Percentiles rank a stretch among this genome's conserved stretches.
These are phyloP conservation scores for Mycena metata DNA, from an alignment of 768 basidiomycete genomes.

Conservation along the genomic window DNA sequence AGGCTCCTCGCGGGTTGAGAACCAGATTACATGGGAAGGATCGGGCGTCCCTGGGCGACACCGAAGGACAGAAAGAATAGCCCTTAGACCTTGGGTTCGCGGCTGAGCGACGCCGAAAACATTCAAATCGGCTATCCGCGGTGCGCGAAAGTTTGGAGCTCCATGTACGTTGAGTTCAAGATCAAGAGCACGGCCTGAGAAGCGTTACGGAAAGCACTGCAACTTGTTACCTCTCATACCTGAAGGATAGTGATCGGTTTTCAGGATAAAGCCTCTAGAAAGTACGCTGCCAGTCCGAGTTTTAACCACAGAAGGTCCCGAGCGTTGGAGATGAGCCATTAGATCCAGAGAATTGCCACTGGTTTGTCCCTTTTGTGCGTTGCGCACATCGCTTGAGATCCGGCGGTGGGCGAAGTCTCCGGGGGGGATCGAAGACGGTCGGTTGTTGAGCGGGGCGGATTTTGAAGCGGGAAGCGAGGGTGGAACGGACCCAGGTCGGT, in stretches of 20 bases:
- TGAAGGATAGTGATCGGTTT: constrained; percentile 91
- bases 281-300: constrained; percentile 87
- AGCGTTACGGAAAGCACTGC: constrained; percentile 12
- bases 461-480: constrained; percentile 33
- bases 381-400: constrained; percentile 25
- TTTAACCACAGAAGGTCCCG: constrained; percentile 83
- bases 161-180: constrained; percentile 93
- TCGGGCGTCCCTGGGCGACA: constrained; percentile 75
- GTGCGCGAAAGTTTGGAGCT: constrained; percentile 94
- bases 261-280: constrained; percentile 91
- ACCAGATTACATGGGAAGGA: constrained; percentile 90
- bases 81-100: constrained; percentile 90
- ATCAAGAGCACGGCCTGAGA: constrained; percentile 85
- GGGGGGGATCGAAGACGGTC: constrained; percentile 43
- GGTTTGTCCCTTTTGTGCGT: constrained; percentile 21
- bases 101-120: constrained; percentile 98
- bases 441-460: constrained; percentile 38
- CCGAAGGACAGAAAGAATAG: constrained; percentile 87
- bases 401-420: constrained; percentile 25
- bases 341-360: constrained; percentile 64
- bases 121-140: constrained; percentile 82
- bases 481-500: constrained; percentile 37
- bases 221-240: constrained; percentile 53
- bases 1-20: constrained; percentile 97
- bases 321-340: constrained; percentile 72